Conservation (phyloP, 306 rosid species). For the Castanea mollissima region DNA sequence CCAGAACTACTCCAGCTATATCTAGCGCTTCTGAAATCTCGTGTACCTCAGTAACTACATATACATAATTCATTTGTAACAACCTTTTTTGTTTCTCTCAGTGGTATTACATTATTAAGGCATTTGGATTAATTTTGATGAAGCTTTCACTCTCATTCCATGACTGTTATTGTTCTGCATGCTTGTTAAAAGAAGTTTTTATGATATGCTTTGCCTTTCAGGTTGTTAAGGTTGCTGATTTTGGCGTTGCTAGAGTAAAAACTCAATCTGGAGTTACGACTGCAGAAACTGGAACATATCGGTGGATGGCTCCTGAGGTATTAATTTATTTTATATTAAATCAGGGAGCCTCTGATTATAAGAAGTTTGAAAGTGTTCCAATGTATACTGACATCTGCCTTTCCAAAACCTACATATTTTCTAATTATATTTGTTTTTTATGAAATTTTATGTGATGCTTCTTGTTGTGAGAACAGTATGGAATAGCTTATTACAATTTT, state of each 20-base stretch:
- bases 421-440: neutral
- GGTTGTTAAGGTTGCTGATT: constrained; percentile 98
- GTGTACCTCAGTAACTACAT: neutral
- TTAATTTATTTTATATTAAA: constrained; percentile 5
- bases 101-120: neutral
- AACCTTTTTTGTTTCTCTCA: neutral
- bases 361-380: constrained; percentile 20
- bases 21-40: neutral
- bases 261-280: constrained; percentile 97
- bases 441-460: neutral
- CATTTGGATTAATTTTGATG: neutral
- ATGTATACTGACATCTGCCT: constrained; percentile 10
- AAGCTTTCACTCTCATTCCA: neutral
- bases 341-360: neutral
- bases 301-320: constrained; percentile 99
- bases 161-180: neutral
- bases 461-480: neutral
- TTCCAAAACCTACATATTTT: neutral
- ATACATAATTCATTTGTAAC: neutral
- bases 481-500: neutral
- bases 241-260: constrained; percentile 97
- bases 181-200: neutral
- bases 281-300: constrained; percentile 98
- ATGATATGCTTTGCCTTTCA: constrained; percentile 27
- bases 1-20: neutral